Conservation (phyloP, 2,329 filamentous ascomycete species). For the Elsinoe necatrix region DNA sequence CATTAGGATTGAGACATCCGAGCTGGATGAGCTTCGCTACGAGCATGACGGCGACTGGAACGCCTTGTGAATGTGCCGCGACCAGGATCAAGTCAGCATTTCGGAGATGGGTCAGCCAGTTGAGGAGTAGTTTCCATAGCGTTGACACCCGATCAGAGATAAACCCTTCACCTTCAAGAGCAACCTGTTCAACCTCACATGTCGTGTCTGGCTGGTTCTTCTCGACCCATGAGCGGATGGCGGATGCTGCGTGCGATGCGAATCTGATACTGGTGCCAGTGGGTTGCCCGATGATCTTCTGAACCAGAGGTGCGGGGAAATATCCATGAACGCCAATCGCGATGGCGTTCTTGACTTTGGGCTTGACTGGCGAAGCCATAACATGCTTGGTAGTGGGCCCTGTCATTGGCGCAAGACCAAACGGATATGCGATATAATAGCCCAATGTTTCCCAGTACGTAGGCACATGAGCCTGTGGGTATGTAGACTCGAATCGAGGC, state of each 20-base stretch:
- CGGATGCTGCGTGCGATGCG: constrained; percentile 73
- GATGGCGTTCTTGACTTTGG: constrained; percentile 70
- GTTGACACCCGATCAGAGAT: constrained; percentile 84
- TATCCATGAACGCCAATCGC: constrained; percentile 93
- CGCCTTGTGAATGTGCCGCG: constrained; percentile 93
- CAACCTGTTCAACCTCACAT: constrained; percentile 86
- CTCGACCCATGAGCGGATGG: constrained; percentile 75
- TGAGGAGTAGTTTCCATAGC: constrained; percentile 86
- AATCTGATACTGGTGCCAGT: constrained; percentile 94
- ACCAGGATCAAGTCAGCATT: constrained; percentile 81
- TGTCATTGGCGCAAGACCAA: constrained; percentile 27
- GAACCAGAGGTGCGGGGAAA: constrained; percentile 77
- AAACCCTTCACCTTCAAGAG: constrained; percentile 87
- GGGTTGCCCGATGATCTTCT: constrained; percentile 87
- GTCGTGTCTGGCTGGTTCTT: constrained; percentile 49
- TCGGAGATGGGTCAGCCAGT: constrained; percentile 87
- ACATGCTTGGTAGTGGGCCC: constrained; percentile 56
- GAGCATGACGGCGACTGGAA: constrained; percentile 87
- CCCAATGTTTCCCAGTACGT: constrained; percentile 35
- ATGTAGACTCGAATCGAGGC: constrained; percentile 62
- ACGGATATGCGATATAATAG: constrained; percentile 31
- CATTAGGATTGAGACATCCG: constrained; percentile 62
- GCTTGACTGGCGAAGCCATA: constrained; percentile 55
- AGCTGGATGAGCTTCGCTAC: constrained; percentile 87
- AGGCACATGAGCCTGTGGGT: constrained; percentile 41